Evolutionary conservation across 352 stramenopile species (phyloP).

Genomic region (Phytophthora cryptogea): DNA sequence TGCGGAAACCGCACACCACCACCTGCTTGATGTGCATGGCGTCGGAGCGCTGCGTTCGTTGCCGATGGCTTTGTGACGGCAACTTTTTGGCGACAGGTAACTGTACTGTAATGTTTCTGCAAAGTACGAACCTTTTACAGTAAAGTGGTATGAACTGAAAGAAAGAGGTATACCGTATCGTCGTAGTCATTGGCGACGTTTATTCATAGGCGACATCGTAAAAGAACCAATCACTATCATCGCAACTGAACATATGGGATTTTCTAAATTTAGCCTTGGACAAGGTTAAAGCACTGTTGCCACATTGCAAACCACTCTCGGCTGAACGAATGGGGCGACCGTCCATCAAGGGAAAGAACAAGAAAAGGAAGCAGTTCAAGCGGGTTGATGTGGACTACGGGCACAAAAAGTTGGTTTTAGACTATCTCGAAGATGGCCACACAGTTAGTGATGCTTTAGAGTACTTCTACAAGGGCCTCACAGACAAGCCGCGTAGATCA

Average conservation of each 20-base stretch:
- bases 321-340: slow-evolving; percentile 1
- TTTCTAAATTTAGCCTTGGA: neutral
- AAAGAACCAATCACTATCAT: neutral
- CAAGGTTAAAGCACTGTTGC: neutral
- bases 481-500: too few relatives aligned
- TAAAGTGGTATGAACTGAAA: too few relatives aligned
- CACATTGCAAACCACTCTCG: neutral
- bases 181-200: slow-evolving; percentile 8
- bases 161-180: slow-evolving; percentile 6
- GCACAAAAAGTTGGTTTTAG: slow-evolving; percentile 9
- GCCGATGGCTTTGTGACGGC: slow-evolving; percentile 1
- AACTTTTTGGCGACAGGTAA: too few relatives aligned
- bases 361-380: slow-evolving; percentile 8
- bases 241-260: neutral
- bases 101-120: too few relatives aligned
- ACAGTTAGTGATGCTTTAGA: slow-evolving; percentile 13
- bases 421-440: slow-evolving; percentile 6
- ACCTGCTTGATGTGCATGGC: slow-evolving; percentile 98
- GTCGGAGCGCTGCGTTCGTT: slow-evolving; percentile 2
- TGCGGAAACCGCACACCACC: slow-evolving; percentile 94
- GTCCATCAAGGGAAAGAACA: neutral
- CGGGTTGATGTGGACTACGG: slow-evolving; percentile 7
- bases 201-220: slow-evolving; percentile 1
- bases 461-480: too few relatives aligned
- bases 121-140: too few relatives aligned